A percentile compares a stretch with the other conserved stretches of the same genome.
phyloP scores from a whole-genome alignment of 192 early-diverging fungal species.

The Podila verticillata region DNA sequence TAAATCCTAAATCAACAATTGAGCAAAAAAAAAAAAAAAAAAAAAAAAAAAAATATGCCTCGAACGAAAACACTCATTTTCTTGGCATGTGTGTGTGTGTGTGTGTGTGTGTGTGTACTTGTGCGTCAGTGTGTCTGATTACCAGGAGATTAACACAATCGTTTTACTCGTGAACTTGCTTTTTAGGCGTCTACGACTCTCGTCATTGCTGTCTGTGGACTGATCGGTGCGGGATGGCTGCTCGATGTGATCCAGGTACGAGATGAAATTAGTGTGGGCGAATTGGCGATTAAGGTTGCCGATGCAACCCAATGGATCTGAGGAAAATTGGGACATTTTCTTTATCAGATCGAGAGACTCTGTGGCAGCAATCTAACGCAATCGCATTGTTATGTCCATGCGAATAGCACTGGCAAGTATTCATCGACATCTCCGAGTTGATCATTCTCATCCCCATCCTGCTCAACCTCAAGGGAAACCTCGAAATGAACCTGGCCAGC shows the following conservation, averaged over 20 bases:
- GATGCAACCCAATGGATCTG: neutral
- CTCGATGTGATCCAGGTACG: constrained; percentile 72
- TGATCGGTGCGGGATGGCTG: constrained; percentile 76
- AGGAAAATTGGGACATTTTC: neutral
- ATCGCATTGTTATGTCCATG: no score
- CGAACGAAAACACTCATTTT: neutral
- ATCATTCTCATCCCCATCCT: constrained; percentile 89
- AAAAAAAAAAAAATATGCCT: neutral
- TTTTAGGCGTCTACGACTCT: constrained; percentile 57
- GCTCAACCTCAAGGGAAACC: constrained; percentile 90
- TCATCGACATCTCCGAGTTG: constrained; percentile 72
- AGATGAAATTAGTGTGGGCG: neutral
- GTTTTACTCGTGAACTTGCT: no score
- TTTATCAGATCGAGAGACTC: neutral
- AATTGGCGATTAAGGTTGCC: constrained; percentile 9
- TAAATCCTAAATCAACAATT: no score
- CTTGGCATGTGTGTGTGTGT: constrained; percentile 1
- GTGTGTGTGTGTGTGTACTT: no score
- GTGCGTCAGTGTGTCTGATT: no score
- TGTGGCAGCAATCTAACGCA: no score
- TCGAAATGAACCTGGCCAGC: constrained; percentile 92
- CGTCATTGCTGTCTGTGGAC: constrained; percentile 74
- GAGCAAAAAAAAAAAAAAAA: no score
- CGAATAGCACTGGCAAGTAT: constrained; percentile 73
- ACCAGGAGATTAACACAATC: no score